Conservation (phyloP, 192 early-diverging fungal genomes). For the Phycomyces blakesleeanus region DNA sequence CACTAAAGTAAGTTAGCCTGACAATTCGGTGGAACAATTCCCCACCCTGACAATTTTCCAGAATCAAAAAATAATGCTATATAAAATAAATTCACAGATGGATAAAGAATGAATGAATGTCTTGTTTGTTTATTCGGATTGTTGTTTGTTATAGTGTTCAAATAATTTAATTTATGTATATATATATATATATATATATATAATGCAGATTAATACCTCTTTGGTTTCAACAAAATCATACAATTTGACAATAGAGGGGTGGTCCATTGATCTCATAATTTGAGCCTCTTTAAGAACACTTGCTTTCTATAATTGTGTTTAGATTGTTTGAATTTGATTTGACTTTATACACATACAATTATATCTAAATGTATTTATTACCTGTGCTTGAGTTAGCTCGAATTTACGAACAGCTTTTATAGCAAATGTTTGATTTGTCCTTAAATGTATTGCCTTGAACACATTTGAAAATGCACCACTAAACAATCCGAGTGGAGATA, state of each 20-base stretch:
- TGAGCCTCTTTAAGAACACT: constrained; percentile 84
- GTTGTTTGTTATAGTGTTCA: too few relatives aligned
- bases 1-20: constrained; percentile 76
- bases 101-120: neutral
- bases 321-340: neutral
- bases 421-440: constrained; percentile 64
- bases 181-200: too few relatives aligned
- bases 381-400: constrained; percentile 72
- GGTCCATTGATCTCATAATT: constrained; percentile 76
- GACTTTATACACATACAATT: too few relatives aligned
- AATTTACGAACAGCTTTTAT: constrained; percentile 80
- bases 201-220: constrained; percentile 27
- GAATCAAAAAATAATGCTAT: constrained; percentile 66
- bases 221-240: constrained; percentile 74
- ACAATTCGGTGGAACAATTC: constrained; percentile 89
- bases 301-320: constrained; percentile 45
- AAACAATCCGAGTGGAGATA: constrained; percentile 13
- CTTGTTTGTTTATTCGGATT: too few relatives aligned
- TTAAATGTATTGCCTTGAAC: constrained; percentile 64
- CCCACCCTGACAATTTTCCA: constrained; percentile 82
- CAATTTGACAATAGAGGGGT: constrained; percentile 71
- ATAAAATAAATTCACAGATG: constrained; percentile 4
- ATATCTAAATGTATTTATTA: constrained; percentile 21
- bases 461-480: constrained; percentile 86
- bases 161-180: too few relatives aligned